Conservation (phyloP, 2,329 filamentous ascomycete genomes). For the Phyllachora maydis region DNA sequence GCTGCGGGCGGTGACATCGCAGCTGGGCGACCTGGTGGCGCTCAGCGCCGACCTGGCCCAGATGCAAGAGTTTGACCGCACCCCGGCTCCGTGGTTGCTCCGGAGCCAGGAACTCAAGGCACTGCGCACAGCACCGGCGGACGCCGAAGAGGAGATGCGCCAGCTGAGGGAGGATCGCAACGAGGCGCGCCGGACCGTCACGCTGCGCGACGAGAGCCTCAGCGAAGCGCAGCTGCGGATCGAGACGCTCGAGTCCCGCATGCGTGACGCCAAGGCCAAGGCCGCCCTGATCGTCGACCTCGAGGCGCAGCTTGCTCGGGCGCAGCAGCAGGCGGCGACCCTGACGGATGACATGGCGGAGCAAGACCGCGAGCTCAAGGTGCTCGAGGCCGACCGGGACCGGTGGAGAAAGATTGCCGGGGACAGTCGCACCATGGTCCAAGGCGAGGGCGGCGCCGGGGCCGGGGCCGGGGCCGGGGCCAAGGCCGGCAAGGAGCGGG, state of each 20-base stretch:
- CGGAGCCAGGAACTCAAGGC: constrained; percentile 64
- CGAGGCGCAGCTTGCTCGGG: constrained; percentile 34
- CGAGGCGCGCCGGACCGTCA: constrained; percentile 52
- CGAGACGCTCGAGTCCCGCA: constrained; percentile 73
- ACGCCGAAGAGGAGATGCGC: constrained; percentile 69
- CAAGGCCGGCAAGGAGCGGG: constrained; percentile 41
- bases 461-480: constrained; percentile 18
- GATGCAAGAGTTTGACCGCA: constrained; percentile 61
- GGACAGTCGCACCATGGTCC: constrained; percentile 34
- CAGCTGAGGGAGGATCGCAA: constrained; percentile 62
- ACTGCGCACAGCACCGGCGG: constrained; percentile 61
- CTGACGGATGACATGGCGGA: constrained; percentile 45
- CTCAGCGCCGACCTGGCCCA: constrained; percentile 51
- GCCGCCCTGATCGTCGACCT: constrained; percentile 46
- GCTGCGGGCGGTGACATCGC: constrained; percentile 40
- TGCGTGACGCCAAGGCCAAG: constrained; percentile 67
- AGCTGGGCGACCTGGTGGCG: constrained; percentile 49
- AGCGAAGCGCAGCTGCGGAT: constrained; percentile 84
- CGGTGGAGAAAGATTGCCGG: constrained; percentile 53
- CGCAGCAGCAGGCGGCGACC: constrained; percentile 25
- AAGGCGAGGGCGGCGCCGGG: too few relatives aligned
- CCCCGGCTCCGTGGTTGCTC: constrained; percentile 61
- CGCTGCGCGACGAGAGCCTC: constrained; percentile 59
- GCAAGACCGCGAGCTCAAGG: constrained; percentile 45
- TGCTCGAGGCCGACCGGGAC: constrained; percentile 42